Evolutionary conservation across 2,329 filamentous ascomycete genomes (phyloP).

Genomic region (Hymenoscyphus scutula): DNA sequence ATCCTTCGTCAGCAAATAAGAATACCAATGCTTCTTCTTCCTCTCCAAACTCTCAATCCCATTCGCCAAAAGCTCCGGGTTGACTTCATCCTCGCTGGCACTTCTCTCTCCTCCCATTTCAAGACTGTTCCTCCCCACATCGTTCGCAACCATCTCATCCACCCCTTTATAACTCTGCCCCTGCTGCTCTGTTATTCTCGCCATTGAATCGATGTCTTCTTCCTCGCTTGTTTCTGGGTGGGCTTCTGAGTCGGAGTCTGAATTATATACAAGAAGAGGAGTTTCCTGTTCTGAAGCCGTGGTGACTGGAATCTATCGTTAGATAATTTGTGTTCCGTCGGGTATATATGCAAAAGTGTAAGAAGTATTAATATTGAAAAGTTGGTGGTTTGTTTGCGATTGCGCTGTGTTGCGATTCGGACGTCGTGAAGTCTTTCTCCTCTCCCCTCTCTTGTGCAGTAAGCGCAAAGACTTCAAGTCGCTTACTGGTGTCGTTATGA

Average conservation of each 20-base stretch:
- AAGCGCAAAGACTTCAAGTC: constrained; percentile 40
- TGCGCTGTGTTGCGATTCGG: neutral
- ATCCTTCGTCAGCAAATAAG: constrained; percentile 78
- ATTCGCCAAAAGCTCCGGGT: constrained; percentile 29
- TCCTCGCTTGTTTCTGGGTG: constrained; percentile 5
- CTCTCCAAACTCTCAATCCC: constrained; percentile 56
- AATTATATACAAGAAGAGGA: constrained; percentile 34
- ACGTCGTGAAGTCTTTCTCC: constrained; percentile 33
- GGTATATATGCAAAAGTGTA: neutral
- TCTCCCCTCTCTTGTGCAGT: constrained; percentile 26
- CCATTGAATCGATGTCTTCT: constrained; percentile 11
- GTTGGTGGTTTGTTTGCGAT: constrained; percentile 1
- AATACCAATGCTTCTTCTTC: constrained; percentile 57
- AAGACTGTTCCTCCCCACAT: constrained; percentile 17
- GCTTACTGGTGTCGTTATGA: constrained; percentile 33
- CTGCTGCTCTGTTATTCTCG: constrained; percentile 19
- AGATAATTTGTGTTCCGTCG: neutral
- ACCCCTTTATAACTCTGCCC: constrained; percentile 26
- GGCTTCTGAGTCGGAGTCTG: constrained; percentile 14
- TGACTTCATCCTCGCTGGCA: constrained; percentile 18
- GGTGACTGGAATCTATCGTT: constrained; percentile 13
- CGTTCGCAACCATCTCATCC: constrained; percentile 26
- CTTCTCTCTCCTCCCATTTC: constrained; percentile 16
- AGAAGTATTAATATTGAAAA: constrained; percentile 7
- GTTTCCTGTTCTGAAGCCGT: constrained; percentile 24